Base-by-base conservation (phyloP, 768 basidiomycete genomes). In the Astraeus odoratus region DNA sequence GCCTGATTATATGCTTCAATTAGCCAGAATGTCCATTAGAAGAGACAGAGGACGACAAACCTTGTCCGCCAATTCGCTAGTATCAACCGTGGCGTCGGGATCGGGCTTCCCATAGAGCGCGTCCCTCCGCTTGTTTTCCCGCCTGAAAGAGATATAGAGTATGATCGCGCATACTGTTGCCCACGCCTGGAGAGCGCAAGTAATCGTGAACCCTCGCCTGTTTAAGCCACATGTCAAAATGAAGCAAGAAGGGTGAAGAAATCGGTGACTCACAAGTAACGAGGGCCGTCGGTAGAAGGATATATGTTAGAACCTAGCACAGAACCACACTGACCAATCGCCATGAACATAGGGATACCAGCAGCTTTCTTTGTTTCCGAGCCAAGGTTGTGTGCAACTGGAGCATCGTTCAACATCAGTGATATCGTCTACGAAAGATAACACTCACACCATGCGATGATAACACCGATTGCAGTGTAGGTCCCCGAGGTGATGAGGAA, bases 401-500 rank as follows among this genome's bases (percentile, higher is more conserved):
- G 18, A 13, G 20, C 15, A 13, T 30, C 41, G 15, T 33, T 16
- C 15, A 39, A 23, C 13, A 34, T 9, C 3, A n/a, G 9, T 24
- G 8, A 16, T 30, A n/a, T 29, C 4, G 18, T 23, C 10, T 5
- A 23, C 33, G 31, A 7, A 19, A 43, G 23, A 50, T n/a, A 10
- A 42, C 19, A 67, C 79, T 56, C 67, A 83, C 81, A 86, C 87
- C 86, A 88, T 3, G 85, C 82, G 43, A 88, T 80, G 30, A 77
- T 74, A 5, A 86, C 61, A 1, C 83, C 86, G 51, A 88, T 86
- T 1, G 77, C 75, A 0, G 84, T 81, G 52, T 88, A 89, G 1
- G 84, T 88, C 30, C 85, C 85, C 43, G 78, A 75, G 0, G 81
- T 81, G 51, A 89, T 80, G 51, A 81, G 84, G 63, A 87, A 86